phyloP scores from a whole-genome alignment of 2,329 filamentous ascomycete genomes.

The Ceratocystiopsis sp. region DNA sequence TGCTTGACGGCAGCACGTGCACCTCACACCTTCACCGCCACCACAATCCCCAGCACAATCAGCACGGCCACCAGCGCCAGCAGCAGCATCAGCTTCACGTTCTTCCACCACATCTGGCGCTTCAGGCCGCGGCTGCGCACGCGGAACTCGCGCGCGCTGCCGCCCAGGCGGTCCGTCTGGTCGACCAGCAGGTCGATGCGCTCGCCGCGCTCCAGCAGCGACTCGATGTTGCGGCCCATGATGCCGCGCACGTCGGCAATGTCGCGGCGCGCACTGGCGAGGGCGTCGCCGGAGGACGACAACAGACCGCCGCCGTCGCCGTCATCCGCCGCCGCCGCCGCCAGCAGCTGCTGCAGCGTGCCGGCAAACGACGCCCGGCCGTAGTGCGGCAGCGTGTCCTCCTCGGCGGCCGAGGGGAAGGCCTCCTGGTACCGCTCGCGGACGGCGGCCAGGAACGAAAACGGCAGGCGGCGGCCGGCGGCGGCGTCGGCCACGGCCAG shows the following conservation, averaged over 20 bases:
- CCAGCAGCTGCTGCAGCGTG: conserved; percentile 59
- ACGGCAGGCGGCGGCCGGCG: conserved; percentile 65
- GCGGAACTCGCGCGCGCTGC: conserved; percentile 77
- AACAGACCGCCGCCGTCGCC: no score
- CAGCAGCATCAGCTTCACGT: conserved; percentile 82
- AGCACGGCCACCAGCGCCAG: conserved; percentile 49
- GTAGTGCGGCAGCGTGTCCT: conserved; percentile 66
- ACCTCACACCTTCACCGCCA: conserved; percentile 26
- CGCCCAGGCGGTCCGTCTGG: conserved; percentile 85
- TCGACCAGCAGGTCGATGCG: conserved; percentile 86
- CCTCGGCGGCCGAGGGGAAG: conserved; percentile 67
- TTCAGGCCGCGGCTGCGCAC: conserved; percentile 73
- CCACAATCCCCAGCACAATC: conserved; percentile 37
- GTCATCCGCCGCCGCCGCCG: conserved; percentile 53
- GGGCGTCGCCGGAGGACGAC: conserved; percentile 62
- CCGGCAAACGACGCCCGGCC: conserved; percentile 78
- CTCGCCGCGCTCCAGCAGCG: conserved; percentile 76
- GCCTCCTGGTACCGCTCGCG: conserved; percentile 78
- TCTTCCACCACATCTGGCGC: conserved; percentile 99
- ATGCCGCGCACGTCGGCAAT: conserved; percentile 86
- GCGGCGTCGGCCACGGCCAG: conserved; percentile 65
- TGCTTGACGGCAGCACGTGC: no score
- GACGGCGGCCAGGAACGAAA: conserved; percentile 81
- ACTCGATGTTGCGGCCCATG: conserved; percentile 92
- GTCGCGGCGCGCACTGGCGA: conserved; percentile 68